These are phyloP conservation scores for Ceratocystis ficicola DNA, from an alignment of 2,329 filamentous ascomycete species.

Conservation along the genomic window DNA sequence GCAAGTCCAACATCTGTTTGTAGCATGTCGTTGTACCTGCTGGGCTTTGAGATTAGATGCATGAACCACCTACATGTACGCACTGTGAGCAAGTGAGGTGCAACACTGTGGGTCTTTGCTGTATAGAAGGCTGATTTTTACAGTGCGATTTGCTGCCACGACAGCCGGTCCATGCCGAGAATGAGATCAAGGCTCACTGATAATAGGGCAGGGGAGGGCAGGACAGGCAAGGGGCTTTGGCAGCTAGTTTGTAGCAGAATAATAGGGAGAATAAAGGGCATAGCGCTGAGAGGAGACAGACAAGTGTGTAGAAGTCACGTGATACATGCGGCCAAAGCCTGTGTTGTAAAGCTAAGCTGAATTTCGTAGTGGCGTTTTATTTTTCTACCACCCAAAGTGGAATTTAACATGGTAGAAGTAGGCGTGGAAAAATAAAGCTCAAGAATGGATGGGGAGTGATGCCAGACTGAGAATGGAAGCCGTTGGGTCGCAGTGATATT, in stretches of 20 bases:
- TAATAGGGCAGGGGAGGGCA: neutral
- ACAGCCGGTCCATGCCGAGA: slow-evolving; percentile 1
- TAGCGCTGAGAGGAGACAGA: neutral
- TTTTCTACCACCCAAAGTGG: too few relatives aligned
- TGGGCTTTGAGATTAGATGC: slow-evolving; percentile 6
- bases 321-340: too few relatives aligned
- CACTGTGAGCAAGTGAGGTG: neutral
- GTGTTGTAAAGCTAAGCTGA: too few relatives aligned
- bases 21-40: slow-evolving; percentile 11
- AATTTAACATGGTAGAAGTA: too few relatives aligned
- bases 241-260: neutral
- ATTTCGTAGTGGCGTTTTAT: too few relatives aligned
- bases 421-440: too few relatives aligned
- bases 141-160: neutral
- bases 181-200: slow-evolving; percentile 3
- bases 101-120: neutral
- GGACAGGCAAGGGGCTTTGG: neutral
- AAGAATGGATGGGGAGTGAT: too few relatives aligned
- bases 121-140: neutral
- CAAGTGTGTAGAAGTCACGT: too few relatives aligned
- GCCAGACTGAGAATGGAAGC: too few relatives aligned
- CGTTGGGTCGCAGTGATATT: too few relatives aligned
- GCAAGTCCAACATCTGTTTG: neutral
- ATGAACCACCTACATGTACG: neutral
- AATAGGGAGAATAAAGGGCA: neutral